Evolutionary conservation across 179 eudicot genomes (phyloP), one percentile per base, ranked within the genome.

Genomic region (Actinidia arguta): DNA sequence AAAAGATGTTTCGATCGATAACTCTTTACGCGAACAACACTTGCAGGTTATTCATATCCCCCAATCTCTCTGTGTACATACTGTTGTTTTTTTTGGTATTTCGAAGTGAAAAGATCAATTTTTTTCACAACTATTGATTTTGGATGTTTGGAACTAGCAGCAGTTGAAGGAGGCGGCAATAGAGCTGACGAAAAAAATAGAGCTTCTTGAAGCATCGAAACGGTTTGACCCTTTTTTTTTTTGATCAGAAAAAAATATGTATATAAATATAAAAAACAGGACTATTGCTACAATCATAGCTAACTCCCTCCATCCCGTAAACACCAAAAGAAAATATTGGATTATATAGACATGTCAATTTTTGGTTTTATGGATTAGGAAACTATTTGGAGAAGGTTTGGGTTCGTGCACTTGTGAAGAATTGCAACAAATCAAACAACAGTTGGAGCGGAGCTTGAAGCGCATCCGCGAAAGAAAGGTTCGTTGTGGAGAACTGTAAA

Each of bases 381-480:
- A 88, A 85, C 88, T 95, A 67, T 83, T 93, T 74, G 99, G 99
- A 82, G 98, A 94, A 86, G 89, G 93, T 46, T 20, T 95, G 51
- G 90, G 91, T 39, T 63, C 93, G 66, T 94, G 98, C 92, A 78
- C 78, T 80, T 42, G 89, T 52, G 93, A 91, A 70, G 99, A 95
- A 83, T 89, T 95, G 79, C 89, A 90, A 81, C 89, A 89, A 84
- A 82, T 95, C 31, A 98, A 95, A 75, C 89, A 79, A 18, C 98
- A 95, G 86, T 78, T 95, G 81, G 98, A 93, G 82, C 82, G 79
- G 73, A 95, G 98, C 13, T 90, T 92, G 13, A 73, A 24, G 87
- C 88, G 67, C 75, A 85, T 95, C 52, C 86, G 99, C 78, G 90
- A 93, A 31, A 88, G 86, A 89, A 95, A 94, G 99, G 99, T 94